A percentile compares a stretch with the other conserved stretches of the same genome.
phyloP scores from a whole-genome alignment of 306 rosid species.

The Cyamopsis tetragonoloba region DNA sequence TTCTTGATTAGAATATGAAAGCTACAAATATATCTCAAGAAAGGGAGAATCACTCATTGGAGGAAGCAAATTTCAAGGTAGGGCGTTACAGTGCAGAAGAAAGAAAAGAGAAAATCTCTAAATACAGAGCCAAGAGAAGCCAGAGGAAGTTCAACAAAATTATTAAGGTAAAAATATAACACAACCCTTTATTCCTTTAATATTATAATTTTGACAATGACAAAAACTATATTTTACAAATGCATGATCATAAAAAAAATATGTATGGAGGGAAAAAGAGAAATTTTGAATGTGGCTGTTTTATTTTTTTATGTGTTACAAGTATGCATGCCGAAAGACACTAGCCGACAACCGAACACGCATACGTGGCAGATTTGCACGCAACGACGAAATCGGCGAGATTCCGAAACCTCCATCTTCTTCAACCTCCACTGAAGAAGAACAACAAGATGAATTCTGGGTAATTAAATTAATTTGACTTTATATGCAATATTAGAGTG shows the following conservation, averaged over 20 bases:
- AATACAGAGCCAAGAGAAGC: conserved; percentile 77
- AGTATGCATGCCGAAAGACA: conserved; percentile 93
- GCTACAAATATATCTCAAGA: conserved; percentile 19
- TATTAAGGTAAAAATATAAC: conserved; percentile 76
- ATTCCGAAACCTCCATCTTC: conserved; percentile 51
- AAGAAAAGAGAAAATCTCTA: conserved; percentile 67
- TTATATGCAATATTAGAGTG: neutral
- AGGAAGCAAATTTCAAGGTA: conserved; percentile 60
- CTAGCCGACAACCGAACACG: conserved; percentile 86
- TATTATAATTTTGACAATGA: no score
- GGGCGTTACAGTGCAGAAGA: conserved; percentile 73
- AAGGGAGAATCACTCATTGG: conserved; percentile 35
- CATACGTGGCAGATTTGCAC: conserved; percentile 91
- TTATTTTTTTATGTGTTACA: conserved; percentile 22
- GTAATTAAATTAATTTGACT: conserved; percentile 27
- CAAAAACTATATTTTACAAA: no score
- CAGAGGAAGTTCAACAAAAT: conserved; percentile 90
- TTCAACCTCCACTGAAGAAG: conserved; percentile 47
- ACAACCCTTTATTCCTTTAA: no score
- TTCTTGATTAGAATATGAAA: conserved; percentile 31
- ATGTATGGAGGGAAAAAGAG: neutral
- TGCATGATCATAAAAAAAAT: neutral
- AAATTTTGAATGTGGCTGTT: conserved; percentile 7
- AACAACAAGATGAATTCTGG: conserved; percentile 67
- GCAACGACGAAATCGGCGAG: conserved; percentile 61